A percentile compares a stretch with the other conserved stretches of the same genome.
Conservation (phyloP, 1,284 basidiomycete species). For the Melampsora abietis-canadensis region DNA sequence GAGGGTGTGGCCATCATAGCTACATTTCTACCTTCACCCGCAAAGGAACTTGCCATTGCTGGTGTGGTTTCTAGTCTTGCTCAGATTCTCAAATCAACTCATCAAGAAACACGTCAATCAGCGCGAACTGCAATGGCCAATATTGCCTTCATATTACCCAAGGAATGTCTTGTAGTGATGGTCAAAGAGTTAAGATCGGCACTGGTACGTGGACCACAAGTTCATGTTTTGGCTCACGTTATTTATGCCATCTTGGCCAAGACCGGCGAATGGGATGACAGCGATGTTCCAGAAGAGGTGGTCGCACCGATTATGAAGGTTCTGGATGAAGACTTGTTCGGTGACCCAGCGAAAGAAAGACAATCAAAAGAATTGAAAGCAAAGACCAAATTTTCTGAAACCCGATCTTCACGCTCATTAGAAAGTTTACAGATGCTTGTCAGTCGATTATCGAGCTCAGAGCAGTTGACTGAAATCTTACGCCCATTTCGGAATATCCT, state of each 20-base stretch:
- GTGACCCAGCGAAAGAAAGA: slow-evolving; percentile 85
- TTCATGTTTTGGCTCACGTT: slow-evolving; percentile 84
- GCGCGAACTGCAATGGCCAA: slow-evolving; percentile 79
- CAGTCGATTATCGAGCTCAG: slow-evolving; percentile 66
- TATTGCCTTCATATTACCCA: slow-evolving; percentile 72
- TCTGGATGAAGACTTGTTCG: slow-evolving; percentile 89
- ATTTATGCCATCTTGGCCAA: slow-evolving; percentile 78
- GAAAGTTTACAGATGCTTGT: slow-evolving; percentile 81
- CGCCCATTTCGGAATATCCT: slow-evolving; percentile 78
- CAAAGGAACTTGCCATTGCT: slow-evolving; percentile 69
- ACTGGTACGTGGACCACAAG: slow-evolving; percentile 83
- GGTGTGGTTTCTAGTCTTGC: slow-evolving; percentile 78
- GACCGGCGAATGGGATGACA: slow-evolving; percentile 61
- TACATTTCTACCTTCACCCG: slow-evolving; percentile 69
- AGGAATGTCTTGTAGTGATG: slow-evolving; percentile 68
- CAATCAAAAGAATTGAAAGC: slow-evolving; percentile 73
- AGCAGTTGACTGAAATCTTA: slow-evolving; percentile 72
- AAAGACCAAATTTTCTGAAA: slow-evolving; percentile 89
- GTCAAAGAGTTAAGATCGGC: slow-evolving; percentile 78
- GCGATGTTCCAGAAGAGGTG: slow-evolving; percentile 64
- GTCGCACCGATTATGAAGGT: slow-evolving; percentile 74
- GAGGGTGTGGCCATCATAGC: slow-evolving; percentile 84
- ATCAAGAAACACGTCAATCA: slow-evolving; percentile 88
- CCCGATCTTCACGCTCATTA: slow-evolving; percentile 71
- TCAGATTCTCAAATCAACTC: slow-evolving; percentile 83